Base-by-base conservation (phyloP, 176 grass and related monocot genomes). In the Phyllostachys edulis region DNA sequence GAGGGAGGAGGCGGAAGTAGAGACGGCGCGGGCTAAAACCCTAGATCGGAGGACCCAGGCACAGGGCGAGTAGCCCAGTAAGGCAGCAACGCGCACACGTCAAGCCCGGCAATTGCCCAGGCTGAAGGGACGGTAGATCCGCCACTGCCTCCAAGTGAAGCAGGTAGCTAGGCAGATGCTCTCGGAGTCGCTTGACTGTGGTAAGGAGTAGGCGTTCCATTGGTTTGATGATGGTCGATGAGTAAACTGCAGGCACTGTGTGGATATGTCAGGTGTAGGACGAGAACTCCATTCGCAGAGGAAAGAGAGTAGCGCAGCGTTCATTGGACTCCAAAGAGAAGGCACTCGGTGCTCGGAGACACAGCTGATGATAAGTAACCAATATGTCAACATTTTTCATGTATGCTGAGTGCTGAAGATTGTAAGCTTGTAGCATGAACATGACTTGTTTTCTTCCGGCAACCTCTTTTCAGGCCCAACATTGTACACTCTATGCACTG, bases 201-300 rank as follows among this genome's bases (percentile, higher is more conserved):
- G 29, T 29, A 29, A 29, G 29, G 29, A 29, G 29, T 29, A 29
- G 29, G 1, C 29, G 29, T 29, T 67, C 9, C 51, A 63, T 21
- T 5, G 32, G 6, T 0, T 20, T 0, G 29, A 23, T 40, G 49
- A 13, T 24, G 29, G 29, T 29, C 51, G 21, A 67, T 29, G 17
- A 68, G 34, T 66, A 44, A 66, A 34, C 4, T 16, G n/a, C 26
- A 61, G 17, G 52, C 52, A 6, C 20, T 55, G 1, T 42, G 32
- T 47, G 29, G 29, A 29, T 29, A 40, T 61, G 4, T 34, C 27
- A 94, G 95, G 85, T 93, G 17, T 67, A 85, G 79, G 89, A 98
- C 71, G 91, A 98, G 62, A 98, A 90, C 88, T 95, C 95, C 73
- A 82, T 90, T 59, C 87, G 82, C 64, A 87, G 92, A 40, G 89